Base-by-base conservation (phyloP, 495 filamentous ascomycete genomes). In the Darksidea phi region DNA sequence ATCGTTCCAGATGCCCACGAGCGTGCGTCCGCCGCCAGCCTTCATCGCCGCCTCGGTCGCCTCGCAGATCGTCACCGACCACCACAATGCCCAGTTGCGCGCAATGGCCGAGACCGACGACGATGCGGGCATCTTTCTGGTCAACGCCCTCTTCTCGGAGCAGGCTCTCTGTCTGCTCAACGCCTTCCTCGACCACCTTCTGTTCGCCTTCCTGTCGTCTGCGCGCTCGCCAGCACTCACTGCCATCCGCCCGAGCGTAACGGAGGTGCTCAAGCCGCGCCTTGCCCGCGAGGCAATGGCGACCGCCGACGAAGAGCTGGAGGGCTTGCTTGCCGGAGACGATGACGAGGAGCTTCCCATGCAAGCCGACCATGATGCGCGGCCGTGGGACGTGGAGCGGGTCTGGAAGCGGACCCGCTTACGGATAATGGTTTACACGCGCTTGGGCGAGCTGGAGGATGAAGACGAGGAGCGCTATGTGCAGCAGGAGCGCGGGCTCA, bases 351-450 rank as follows among this genome's bases (percentile, higher is more conserved):
- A 89, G 48, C 52, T 80, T 20, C 66, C 79, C 6, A 80, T 84
- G 7, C 77, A 80, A 57, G 77, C 82, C 21, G 79, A 74, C 2
- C 75, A 80, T 5, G 77, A 80, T 21, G 74, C 72, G 49, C 77
- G 77, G 1, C 84, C 86, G 56, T 96, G 92, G 82, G 90, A 97
- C 70, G 76, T 96, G 13, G 86, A 96, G 68, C 77, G 86, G 47
- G 85, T 91, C 13, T 99, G 92, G 91, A 96, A 91, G 73, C 81
- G 92, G 51, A 92, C 90, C 1, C 86, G 95, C 49, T 75, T 99
- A 55, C 84, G 94, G 54, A 94, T 92, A 70, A 97, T 99, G 95
- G 93, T 97, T 17, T 97, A 97, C 71, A 97, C 90, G 6, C 91
- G 91, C 11, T 76, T 99, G 13, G 95, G 95, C 23, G 94, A 99